Percentiles rank a stretch among this genome's conserved stretches.
Evolutionary conservation across 495 filamentous ascomycete species (phyloP).

Genomic region (Aspergillus kassunensis): DNA sequence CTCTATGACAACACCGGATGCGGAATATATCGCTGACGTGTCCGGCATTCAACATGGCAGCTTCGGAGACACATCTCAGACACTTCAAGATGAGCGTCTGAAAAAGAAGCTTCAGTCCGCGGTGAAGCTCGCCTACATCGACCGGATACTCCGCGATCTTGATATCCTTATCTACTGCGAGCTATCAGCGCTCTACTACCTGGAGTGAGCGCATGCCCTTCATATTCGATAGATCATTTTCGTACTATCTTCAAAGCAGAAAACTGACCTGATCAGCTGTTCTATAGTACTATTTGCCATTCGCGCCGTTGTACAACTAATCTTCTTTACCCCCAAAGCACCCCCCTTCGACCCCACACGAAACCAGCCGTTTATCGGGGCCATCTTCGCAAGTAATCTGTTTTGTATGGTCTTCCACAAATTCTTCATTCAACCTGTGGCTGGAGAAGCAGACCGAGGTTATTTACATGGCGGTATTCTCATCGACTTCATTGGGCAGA

Average conservation of each 20-base stretch:
- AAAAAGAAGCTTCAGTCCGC: conserved; percentile 35
- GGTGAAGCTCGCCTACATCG: conserved; percentile 57
- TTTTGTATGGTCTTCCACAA: conserved; percentile 71
- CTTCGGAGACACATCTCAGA: conserved; percentile 16
- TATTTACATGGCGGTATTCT: conserved; percentile 83
- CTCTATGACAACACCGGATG: conserved; percentile 51
- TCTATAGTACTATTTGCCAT: conserved; percentile 69
- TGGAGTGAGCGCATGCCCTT: conserved; percentile 67
- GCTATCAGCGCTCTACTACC: conserved; percentile 79
- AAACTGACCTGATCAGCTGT: conserved; percentile 49
- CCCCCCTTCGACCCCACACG: conserved; percentile 57
- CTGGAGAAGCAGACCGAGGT: conserved; percentile 70
- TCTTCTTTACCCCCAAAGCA: conserved; percentile 77
- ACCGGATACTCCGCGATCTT: conserved; percentile 64
- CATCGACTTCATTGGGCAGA: conserved; percentile 85
- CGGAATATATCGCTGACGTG: conserved; percentile 50
- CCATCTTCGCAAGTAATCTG: conserved; percentile 65
- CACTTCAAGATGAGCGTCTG: conserved; percentile 28
- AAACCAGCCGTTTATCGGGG: conserved; percentile 63
- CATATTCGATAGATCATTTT: neutral
- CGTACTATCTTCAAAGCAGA: neutral
- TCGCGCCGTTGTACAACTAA: conserved; percentile 65
- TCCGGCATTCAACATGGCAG: conserved; percentile 39
- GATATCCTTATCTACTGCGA: conserved; percentile 81
- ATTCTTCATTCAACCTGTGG: conserved; percentile 56